Evolutionary conservation across 495 filamentous ascomycete species (phyloP).

Genomic region (Glutinoglossum americanum): DNA sequence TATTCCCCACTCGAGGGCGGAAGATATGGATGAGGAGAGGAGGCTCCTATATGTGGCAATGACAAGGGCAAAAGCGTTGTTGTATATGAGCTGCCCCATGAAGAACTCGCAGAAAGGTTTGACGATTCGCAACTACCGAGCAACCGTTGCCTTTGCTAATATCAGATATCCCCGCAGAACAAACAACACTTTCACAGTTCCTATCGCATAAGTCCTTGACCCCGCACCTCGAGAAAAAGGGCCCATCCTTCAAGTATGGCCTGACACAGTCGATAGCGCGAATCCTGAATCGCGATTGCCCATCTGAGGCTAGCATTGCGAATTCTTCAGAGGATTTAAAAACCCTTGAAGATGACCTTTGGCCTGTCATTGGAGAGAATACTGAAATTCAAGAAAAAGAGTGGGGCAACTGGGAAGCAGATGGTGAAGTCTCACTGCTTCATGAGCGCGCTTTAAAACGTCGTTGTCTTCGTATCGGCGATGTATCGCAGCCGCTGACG

Average conservation of each 20-base stretch:
- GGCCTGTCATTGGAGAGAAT: conserved; percentile 36
- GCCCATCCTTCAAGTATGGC: conserved; percentile 31
- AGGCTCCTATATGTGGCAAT: conserved; percentile 90
- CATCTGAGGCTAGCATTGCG: conserved; percentile 26
- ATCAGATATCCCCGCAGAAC: conserved; percentile 18
- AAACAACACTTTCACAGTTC: conserved; percentile 42
- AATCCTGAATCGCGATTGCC: conserved; percentile 37
- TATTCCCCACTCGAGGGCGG: conserved; percentile 83
- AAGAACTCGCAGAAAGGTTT: conserved; percentile 30
- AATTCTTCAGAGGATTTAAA: conserved; percentile 20
- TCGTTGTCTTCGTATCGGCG: conserved; percentile 16
- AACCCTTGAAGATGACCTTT: conserved; percentile 38
- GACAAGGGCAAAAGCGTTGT: conserved; percentile 75
- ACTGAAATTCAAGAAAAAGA: conserved; percentile 18
- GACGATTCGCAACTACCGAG: background rate
- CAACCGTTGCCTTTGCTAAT: background rate
- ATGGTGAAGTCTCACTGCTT: conserved; percentile 3
- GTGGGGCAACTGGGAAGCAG: conserved; percentile 17
- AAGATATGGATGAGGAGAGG: conserved; percentile 78
- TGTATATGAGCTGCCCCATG: conserved; percentile 76
- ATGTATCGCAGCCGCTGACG: background rate
- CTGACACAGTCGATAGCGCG: conserved; percentile 36
- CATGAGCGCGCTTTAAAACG: conserved; percentile 17
- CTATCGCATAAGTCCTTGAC: conserved; percentile 27
- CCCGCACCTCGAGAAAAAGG: conserved; percentile 30